Conservation (phyloP, 148 eudicot species). For the Heliamphora exappendiculata region DNA sequence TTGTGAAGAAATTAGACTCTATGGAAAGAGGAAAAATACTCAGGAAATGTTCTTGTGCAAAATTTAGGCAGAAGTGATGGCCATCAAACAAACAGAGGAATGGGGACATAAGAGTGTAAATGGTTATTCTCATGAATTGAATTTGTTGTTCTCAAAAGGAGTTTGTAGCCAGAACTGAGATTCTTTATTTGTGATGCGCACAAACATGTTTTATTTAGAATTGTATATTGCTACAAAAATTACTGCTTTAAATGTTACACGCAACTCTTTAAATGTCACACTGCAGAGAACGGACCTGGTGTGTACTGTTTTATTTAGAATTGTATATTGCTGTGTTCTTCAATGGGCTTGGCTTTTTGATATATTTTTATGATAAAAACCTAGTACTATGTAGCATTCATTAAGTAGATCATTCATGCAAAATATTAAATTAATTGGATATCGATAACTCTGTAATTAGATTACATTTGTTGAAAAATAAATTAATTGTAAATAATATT, state of each 20-base stretch:
- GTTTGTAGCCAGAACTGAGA: neutral
- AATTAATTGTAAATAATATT: too few species aligned
- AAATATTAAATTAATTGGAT: too few species aligned
- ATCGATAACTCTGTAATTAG: too few species aligned
- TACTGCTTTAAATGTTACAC: neutral
- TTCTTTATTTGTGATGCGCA: neutral
- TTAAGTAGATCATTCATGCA: too few species aligned
- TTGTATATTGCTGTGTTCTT: too few species aligned
- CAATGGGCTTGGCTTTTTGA: too few species aligned
- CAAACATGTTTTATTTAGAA: neutral
- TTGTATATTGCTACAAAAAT: neutral
- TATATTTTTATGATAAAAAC: too few species aligned
- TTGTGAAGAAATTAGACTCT: neutral
- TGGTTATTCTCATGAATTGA: neutral
- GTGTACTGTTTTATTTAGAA: too few species aligned
- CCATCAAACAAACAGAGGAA: neutral
- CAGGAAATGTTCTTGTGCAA: neutral
- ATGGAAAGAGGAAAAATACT: neutral
- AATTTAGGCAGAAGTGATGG: neutral
- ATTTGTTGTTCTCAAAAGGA: neutral
- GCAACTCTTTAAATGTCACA: too few species aligned
- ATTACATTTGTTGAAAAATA: too few species aligned
- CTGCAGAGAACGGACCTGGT: too few species aligned
- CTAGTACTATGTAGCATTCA: too few species aligned
- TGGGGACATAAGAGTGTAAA: neutral